Conservation (phyloP, 352 stramenopile genomes). For the Phytophthora syringae region DNA sequence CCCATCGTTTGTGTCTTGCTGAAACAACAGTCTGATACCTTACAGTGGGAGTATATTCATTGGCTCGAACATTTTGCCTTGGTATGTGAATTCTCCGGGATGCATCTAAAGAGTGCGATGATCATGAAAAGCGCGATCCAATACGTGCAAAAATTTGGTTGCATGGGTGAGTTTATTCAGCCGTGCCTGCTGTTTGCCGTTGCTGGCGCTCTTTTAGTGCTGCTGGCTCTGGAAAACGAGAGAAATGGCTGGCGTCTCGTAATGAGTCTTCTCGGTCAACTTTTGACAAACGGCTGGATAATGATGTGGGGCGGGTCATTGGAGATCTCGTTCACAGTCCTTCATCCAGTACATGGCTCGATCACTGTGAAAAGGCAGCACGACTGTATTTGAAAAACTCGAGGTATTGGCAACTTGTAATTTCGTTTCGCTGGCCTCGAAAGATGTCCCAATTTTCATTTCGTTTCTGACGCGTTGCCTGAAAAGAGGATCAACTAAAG, state of each 20-base stretch:
- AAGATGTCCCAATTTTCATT: constrained; percentile 22
- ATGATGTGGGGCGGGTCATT: constrained; percentile 25
- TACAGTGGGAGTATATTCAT: constrained; percentile 63
- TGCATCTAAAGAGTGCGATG: constrained; percentile 39
- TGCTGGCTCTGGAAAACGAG: constrained; percentile 18
- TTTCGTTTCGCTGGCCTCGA: constrained; percentile 12
- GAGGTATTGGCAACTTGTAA: constrained; percentile 21
- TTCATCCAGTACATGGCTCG: constrained; percentile 10
- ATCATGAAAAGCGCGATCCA: constrained; percentile 45
- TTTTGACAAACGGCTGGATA: constrained; percentile 25
- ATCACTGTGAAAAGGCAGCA: constrained; percentile 43
- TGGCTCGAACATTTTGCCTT: constrained; percentile 70
- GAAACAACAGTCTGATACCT: constrained; percentile 39
- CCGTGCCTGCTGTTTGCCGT: constrained; percentile 33
- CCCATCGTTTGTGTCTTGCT: constrained; percentile 3
- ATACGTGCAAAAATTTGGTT: constrained; percentile 37
- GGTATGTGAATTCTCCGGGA: constrained; percentile 46
- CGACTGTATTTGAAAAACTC: constrained; percentile 49
- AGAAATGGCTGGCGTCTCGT: background rate
- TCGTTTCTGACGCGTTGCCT: constrained; percentile 46
- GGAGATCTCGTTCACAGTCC: constrained; percentile 25
- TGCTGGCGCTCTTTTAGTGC: constrained; percentile 31
- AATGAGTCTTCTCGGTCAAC: background rate
- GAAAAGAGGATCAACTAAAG: constrained; percentile 50
- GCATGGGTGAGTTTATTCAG: constrained; percentile 18